Percentiles rank a stretch among this genome's conserved stretches.
Evolutionary conservation across 78 protist genomes (phyloP).

Genomic region (Monocercomonoides exilis): DNA sequence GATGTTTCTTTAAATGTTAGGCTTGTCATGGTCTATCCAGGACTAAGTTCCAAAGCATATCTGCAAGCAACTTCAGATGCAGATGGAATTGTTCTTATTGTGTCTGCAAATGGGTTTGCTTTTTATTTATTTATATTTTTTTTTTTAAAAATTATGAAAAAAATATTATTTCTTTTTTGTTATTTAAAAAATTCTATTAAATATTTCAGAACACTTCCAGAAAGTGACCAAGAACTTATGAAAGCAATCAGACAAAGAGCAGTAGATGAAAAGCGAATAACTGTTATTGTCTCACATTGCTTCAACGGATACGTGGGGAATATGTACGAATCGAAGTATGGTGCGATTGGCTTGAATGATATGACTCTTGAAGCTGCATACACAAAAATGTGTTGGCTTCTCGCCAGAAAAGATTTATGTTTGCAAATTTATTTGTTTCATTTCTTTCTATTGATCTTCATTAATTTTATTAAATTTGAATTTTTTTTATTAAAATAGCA

Average conservation of each 20-base stretch:
- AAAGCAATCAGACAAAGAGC: no score
- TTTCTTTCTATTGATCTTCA: no score
- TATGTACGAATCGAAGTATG: not conserved
- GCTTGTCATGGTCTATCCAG: not conserved
- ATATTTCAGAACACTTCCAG: not conserved
- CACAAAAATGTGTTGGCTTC: slow-evolving; percentile 9
- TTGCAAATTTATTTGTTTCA: not conserved
- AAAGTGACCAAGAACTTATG: no score
- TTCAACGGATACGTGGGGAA: not conserved
- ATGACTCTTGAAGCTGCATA: slow-evolving; percentile 25
- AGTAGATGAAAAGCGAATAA: no score
- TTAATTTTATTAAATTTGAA: no score
- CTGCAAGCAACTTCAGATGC: not conserved
- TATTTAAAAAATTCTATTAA: no score
- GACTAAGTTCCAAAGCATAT: not conserved
- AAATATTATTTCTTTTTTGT: no score
- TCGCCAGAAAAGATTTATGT: not conserved
- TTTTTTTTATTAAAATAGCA: no score
- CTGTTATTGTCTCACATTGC: not conserved
- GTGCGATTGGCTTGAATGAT: not conserved
- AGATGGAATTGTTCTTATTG: not conserved
- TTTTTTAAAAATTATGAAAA: no score
- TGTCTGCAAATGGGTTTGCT: not conserved
- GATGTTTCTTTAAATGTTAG: not conserved
- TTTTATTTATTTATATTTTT: not conserved